Evolutionary conservation across 164 flowering plant genomes (phyloP).

Genomic region (Pachysandra terminalis): DNA sequence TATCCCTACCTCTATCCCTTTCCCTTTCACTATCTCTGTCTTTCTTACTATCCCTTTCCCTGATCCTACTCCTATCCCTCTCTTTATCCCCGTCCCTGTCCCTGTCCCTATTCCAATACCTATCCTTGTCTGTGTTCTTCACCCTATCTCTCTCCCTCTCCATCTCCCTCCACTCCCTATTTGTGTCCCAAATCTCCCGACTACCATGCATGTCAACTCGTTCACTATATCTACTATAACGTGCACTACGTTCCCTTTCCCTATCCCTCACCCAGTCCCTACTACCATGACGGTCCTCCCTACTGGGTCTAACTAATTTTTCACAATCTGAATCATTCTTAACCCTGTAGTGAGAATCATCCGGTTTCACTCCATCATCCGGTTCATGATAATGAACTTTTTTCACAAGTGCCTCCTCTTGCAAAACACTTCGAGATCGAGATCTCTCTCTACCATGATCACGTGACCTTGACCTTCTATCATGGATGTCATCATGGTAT

Average conservation of each 20-base stretch:
- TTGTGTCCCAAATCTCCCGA: slow-evolving; percentile 26
- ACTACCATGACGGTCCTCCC: slow-evolving; percentile 24
- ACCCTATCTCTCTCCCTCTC: slow-evolving; percentile 13
- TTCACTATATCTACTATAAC: slow-evolving; percentile 25
- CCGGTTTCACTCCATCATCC: slow-evolving; percentile 7
- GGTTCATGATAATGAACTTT: slow-evolving; percentile 15
- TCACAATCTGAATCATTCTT: slow-evolving; percentile 30
- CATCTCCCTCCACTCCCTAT: slow-evolving; percentile 16
- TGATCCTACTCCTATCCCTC: slow-evolving; percentile 23
- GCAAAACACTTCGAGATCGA: slow-evolving; percentile 35
- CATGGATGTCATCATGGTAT: slow-evolving; percentile 20
- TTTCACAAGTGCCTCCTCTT: slow-evolving; percentile 23
- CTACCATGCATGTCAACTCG: slow-evolving; percentile 28
- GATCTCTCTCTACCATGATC: slow-evolving; percentile 45
- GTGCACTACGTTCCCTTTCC: slow-evolving; percentile 33
- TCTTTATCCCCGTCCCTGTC: slow-evolving; percentile 27
- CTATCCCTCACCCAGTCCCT: slow-evolving; percentile 30
- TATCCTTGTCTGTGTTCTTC: slow-evolving; percentile 16
- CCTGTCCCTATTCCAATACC: slow-evolving; percentile 23
- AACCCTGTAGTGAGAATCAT: slow-evolving; percentile 18
- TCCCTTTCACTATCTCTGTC: slow-evolving; percentile 25
- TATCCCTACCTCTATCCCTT: slow-evolving; percentile 23
- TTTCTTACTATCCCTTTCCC: slow-evolving; percentile 27
- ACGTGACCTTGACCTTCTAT: slow-evolving; percentile 41
- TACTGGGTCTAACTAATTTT: slow-evolving; percentile 11